Conservation (phyloP, 495 filamentous ascomycete species). For the Glarea lozoyensis region DNA sequence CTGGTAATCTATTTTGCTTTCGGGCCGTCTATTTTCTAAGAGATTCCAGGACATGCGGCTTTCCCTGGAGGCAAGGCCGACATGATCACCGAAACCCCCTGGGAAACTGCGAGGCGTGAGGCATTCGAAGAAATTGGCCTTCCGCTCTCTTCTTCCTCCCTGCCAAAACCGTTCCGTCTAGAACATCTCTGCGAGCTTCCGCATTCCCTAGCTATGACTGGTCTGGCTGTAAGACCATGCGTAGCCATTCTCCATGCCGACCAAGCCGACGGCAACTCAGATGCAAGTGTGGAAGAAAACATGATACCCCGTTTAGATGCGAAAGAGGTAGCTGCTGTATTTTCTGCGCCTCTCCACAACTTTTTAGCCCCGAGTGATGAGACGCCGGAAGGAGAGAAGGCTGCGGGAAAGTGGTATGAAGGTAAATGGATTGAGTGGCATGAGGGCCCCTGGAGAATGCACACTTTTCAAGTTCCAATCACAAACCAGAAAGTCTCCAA, state of each 20-base stretch:
- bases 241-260: slow-evolving; percentile 70
- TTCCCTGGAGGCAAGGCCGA: slow-evolving; percentile 70
- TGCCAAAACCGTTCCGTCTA: slow-evolving; percentile 64
- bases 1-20: slow-evolving; percentile 5
- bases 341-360: slow-evolving; percentile 70
- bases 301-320: slow-evolving; percentile 75
- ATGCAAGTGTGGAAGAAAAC: slow-evolving; percentile 40
- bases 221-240: slow-evolving; percentile 75
- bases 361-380: slow-evolving; percentile 52
- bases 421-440: slow-evolving; percentile 60
- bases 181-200: slow-evolving; percentile 82
- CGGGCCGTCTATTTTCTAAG: slow-evolving; percentile 8
- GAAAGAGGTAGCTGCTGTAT: slow-evolving; percentile 84
- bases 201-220: slow-evolving; percentile 67
- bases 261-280: slow-evolving; percentile 6
- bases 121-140: slow-evolving; percentile 88
- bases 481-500: slow-evolving; percentile 49
- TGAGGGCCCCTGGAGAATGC: slow-evolving; percentile 60
- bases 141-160: slow-evolving; percentile 49
- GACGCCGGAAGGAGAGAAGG: slow-evolving; percentile 21
- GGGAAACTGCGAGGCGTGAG: slow-evolving; percentile 76
- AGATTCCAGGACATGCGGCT: slow-evolving; percentile 60
- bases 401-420: slow-evolving; percentile 57
- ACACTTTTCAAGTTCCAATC: slow-evolving; percentile 82
- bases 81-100: slow-evolving; percentile 36